Conservation (phyloP, 1,284 basidiomycete species). For the Phellopilus nigrolimitatus region DNA sequence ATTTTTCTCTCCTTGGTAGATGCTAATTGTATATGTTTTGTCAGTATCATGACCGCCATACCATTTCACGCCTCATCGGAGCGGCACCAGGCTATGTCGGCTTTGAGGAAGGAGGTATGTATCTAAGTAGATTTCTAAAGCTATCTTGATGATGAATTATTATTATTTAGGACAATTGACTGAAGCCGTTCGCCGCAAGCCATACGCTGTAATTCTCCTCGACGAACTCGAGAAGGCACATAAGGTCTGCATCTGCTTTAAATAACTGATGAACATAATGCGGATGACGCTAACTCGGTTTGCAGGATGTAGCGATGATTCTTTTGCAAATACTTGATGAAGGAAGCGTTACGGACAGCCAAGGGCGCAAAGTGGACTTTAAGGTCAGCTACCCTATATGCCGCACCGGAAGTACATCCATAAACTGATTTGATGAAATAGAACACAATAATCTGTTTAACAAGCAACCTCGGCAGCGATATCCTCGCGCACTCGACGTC, state of each 20-base stretch:
- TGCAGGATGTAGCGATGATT: conserved; percentile 82
- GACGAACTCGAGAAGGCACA: conserved; percentile 94
- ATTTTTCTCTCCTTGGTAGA: not conserved
- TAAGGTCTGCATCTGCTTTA: conserved; percentile 40
- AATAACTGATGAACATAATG: not conserved
- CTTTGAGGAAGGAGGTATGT: conserved; percentile 79
- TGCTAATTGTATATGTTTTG: not conserved
- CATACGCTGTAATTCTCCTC: conserved; percentile 75
- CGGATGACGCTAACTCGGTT: conserved; percentile 8
- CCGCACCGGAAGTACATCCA: not conserved
- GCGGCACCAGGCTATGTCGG: conserved; percentile 93
- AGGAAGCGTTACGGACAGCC: conserved; percentile 83
- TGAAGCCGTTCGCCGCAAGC: conserved; percentile 80
- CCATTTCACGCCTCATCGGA: conserved; percentile 85
- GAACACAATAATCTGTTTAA: conserved; percentile 81
- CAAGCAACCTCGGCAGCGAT: conserved; percentile 57
- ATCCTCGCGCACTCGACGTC: conserved; percentile 71
- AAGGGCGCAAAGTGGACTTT: conserved; percentile 76
- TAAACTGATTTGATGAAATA: conserved; percentile 28
- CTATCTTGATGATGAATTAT: not conserved
- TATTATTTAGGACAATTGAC: conserved; percentile 63
- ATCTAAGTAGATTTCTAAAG: not conserved
- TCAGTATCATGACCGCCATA: conserved; percentile 84
- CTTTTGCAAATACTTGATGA: conserved; percentile 92
- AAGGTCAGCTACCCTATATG: conserved; percentile 41